Base-by-base conservation (phyloP, 345 rosid species). In the Syzygium grande region DNA sequence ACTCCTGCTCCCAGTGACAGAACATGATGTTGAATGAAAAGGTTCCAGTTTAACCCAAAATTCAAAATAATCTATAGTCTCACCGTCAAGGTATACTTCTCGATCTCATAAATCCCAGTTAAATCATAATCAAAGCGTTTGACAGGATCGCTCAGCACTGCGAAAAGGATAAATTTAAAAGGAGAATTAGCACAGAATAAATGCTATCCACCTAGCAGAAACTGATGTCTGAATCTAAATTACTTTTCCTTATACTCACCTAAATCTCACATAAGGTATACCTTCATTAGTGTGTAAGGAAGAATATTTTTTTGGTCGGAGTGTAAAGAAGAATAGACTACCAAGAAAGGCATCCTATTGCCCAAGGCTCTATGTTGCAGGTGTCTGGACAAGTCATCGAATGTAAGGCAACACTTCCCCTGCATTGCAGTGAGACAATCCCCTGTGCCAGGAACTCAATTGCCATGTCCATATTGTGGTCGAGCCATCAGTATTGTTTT, bases 81-180 rank as follows among this genome's bases (percentile, higher is more conserved):
- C 92, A 96, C 98, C 95, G 93, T 79, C 87, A 96, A 90, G 86
- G 94, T 92, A 90, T 96, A 96, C 90, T 96, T 94, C 90, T 96
- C 94, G 89, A 96, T 93, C 90, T 95, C 96, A 89, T 94, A 92
- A 89, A 95, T 94, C 86, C 98, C 98, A 38, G 95, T 94, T 86
- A 93, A 88, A 92, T 96, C 98, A 87, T 96, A 96, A 83, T 96
- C 96, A 85, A 94, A 90, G 85, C 98, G 97, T 91, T 92, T 92
- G 86, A 88, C 91, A 78, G 98, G 98, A 90, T 95, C 98, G 86
- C 93, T 95, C 89, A 96, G 88, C 89, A 96, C 98, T 96, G 94
- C 89, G 4, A 73, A 73, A 73, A 38, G 88, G 84, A 90, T 77
- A 52, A 86, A 84, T 79, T 84, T 22, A 78, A 29, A 55, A 29